Percentiles rank a stretch among this genome's conserved stretches.
Conservation (phyloP, 768 basidiomycete species). For the Lentinula guzmanii region DNA sequence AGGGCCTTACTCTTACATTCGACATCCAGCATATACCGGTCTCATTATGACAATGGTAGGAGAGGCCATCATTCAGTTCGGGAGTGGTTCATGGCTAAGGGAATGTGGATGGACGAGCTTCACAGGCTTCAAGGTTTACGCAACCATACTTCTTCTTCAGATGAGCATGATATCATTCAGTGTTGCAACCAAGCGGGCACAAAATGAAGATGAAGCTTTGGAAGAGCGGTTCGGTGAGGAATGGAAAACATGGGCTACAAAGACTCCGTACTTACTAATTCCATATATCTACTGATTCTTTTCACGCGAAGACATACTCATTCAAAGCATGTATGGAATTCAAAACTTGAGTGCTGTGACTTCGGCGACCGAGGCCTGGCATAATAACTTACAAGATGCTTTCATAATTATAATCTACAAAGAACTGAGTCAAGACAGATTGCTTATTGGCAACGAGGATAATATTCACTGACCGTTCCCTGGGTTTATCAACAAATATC, state of each 20-base stretch:
- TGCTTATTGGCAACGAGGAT: neutral
- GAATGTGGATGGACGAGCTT: slow-evolving; percentile 4
- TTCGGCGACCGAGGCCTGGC: no score
- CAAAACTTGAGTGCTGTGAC: no score
- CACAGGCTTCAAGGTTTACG: neutral
- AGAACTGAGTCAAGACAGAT: neutral
- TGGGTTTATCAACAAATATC: neutral
- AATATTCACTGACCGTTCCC: neutral
- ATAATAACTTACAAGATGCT: no score
- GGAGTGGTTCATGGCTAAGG: slow-evolving; percentile 7
- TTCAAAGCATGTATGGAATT: no score
- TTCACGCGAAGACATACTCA: neutral
- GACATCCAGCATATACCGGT: slow-evolving; percentile 20
- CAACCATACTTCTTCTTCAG: neutral
- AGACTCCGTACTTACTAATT: slow-evolving; percentile 32
- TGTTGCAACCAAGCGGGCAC: slow-evolving; percentile 3
- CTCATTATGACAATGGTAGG: neutral
- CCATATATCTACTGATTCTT: slow-evolving; percentile 25
- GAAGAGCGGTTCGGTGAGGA: slow-evolving; percentile 27
- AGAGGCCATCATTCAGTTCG: neutral
- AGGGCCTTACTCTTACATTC: slow-evolving; percentile 18
- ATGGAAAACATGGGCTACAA: slow-evolving; percentile 28
- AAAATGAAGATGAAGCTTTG: slow-evolving; percentile 27
- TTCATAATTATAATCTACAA: no score
- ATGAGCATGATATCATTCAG: neutral